Base-by-base conservation (phyloP, 179 eudicot species). In the Amaranthus tricolor region DNA sequence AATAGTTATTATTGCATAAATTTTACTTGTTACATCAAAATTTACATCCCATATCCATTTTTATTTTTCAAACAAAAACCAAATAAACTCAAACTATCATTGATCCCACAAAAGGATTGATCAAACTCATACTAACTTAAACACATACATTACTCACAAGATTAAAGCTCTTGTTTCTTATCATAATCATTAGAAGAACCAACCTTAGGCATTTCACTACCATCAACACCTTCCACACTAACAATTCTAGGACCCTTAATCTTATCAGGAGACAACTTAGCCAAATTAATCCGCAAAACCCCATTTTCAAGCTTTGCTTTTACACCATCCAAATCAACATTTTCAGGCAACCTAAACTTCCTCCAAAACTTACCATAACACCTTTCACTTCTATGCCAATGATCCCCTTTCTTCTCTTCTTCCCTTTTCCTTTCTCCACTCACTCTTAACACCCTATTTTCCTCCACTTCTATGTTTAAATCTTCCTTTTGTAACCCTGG, bases 281-380 rank as follows among this genome's bases (percentile, higher is more conserved):
- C 74, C 71, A 85, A 17, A 10, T 71, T 59, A 43, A 86, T 55
- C 1, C 47, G 75, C 75, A 86, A 66, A 20, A 86, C 89, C 1
- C 89, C 89, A 16, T 86, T 61, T 53, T 86, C 85, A 31, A 86
- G 81, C 79, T 71, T 82, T 0, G 89, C 89, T 45, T 78, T 75
- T 0, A 86, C 82, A 0, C 54, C 12, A 10, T 86, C 89, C 77
- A 86, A 13, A 24, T 86, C 85, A 4, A 76, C 86, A 68, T 85
- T 85, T 16, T 82, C 82, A 24, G 88, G 88, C 58, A 85, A 20
- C 53, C 82, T 47, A 57, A 85, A 82, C 69, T 74, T 80, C 16
- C 88, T 55, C 86, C 80, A 77, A 49, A 85, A 85, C 80, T 85
- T 85, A 7, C 88, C 88, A 43, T 74, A 77, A 7, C 75, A 43